Percentiles rank a stretch among this genome's conserved stretches.
Evolutionary conservation across 371 early-diverging fungal genomes (phyloP).

Genomic region (Mortierella sp.): DNA sequence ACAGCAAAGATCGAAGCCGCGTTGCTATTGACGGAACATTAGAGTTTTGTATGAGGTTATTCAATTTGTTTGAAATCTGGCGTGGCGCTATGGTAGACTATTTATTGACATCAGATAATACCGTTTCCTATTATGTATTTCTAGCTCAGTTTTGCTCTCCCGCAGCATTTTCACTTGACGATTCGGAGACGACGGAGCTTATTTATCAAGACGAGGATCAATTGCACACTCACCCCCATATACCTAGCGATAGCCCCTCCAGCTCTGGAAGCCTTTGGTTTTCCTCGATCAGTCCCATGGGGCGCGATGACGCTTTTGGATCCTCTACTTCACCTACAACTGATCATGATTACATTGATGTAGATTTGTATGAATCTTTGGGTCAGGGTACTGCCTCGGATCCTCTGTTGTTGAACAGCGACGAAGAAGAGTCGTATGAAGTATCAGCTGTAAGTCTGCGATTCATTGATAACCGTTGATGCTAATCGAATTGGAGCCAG

Average conservation of each 20-base stretch:
- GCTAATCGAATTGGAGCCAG: too few relatives aligned
- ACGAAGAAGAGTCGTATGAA: slow-evolving; percentile 22
- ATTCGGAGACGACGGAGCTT: background rate
- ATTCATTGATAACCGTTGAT: background rate
- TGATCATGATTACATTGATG: slow-evolving; percentile 1
- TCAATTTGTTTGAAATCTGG: background rate
- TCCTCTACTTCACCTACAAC: slow-evolving; percentile 3
- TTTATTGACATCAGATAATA: background rate
- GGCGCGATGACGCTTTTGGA: slow-evolving; percentile 7
- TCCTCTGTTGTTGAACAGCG: slow-evolving; percentile 27
- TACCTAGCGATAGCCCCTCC: slow-evolving; percentile 29
- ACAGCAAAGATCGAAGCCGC: slow-evolving; percentile 28
- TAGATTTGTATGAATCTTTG: background rate
- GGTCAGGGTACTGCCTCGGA: slow-evolving; percentile 6
- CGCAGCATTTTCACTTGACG: slow-evolving; percentile 7
- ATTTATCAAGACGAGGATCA: slow-evolving; percentile 14
- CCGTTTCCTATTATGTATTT: background rate
- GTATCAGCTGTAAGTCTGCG: slow-evolving; percentile 11
- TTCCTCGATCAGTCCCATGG: slow-evolving; percentile 30
- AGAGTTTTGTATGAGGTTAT: slow-evolving; percentile 30
- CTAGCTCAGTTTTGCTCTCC: slow-evolving; percentile 33
- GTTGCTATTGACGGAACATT: slow-evolving; percentile 31
- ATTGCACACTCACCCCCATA: slow-evolving; percentile 1
- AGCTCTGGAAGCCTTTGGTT: slow-evolving; percentile 34
- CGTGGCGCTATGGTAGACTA: background rate